Percentiles rank a stretch among this genome's conserved stretches.
Conservation (phyloP, 768 basidiomycete genomes). For the Lanmaoa rubissima region DNA sequence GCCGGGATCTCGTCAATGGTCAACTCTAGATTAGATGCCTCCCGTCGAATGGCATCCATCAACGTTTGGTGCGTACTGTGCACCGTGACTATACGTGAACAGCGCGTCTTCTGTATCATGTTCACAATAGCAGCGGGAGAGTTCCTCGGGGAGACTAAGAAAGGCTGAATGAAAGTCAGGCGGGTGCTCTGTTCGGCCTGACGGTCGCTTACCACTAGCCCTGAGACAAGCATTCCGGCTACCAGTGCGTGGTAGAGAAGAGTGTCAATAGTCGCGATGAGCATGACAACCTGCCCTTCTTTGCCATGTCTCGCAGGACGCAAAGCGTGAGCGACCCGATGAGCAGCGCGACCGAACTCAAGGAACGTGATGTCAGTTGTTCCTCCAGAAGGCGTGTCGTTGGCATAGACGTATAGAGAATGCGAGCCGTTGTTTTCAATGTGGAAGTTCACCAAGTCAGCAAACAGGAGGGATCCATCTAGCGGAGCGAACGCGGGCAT, state of each 20-base stretch:
- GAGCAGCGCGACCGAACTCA: conserved; percentile 31
- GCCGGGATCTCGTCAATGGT: conserved; percentile 9
- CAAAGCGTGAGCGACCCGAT: conserved; percentile 30
- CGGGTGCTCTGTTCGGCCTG: not conserved
- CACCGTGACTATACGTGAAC: conserved; percentile 18
- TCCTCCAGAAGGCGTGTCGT: conserved; percentile 7
- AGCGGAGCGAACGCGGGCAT: conserved; percentile 15
- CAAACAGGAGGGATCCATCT: conserved; percentile 16
- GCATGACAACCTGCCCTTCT: conserved; percentile 30
- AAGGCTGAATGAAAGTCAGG: conserved; percentile 19
- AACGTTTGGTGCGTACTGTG: conserved; percentile 7
- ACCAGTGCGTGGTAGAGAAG: conserved; percentile 29
- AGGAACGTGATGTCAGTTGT: conserved; percentile 19
- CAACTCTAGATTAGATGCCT: not conserved
- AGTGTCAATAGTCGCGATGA: conserved; percentile 33
- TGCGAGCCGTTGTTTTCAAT: conserved; percentile 14
- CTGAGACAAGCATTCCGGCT: conserved; percentile 28
- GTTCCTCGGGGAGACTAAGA: conserved; percentile 23
- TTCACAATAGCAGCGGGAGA: conserved; percentile 17
- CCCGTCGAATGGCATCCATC: conserved; percentile 8
- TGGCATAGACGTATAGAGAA: conserved; percentile 15
- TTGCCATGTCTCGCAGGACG: conserved; percentile 16
- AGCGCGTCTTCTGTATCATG: conserved; percentile 20
- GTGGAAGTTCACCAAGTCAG: conserved; percentile 25
- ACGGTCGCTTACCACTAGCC: conserved; percentile 25